phyloP scores from a whole-genome alignment of 805 yeast species.

The Martiniozyma abietophila region DNA sequence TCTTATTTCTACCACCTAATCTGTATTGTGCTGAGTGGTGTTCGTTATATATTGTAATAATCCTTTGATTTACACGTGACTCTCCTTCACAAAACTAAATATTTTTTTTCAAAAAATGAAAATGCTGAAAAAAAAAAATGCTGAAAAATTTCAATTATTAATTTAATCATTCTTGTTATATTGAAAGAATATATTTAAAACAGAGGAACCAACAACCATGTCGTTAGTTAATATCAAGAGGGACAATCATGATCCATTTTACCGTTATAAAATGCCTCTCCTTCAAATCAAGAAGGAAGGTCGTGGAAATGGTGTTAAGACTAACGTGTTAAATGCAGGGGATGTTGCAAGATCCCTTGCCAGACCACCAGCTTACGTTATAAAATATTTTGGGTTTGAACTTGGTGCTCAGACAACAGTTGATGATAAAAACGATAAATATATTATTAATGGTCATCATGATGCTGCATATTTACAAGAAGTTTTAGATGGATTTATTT shows the following conservation, averaged over 20 bases:
- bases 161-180: too few relatives aligned
- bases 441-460: constrained; percentile 89
- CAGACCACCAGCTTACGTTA: constrained; percentile 85
- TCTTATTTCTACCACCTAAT: too few relatives aligned
- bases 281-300: constrained; percentile 97
- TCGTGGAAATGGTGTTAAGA: constrained; percentile 98
- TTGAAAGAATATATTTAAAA: too few relatives aligned
- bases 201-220: too few relatives aligned
- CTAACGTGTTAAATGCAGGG: constrained; percentile 79
- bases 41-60: too few relatives aligned
- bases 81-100: too few relatives aligned
- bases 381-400: constrained; percentile 94
- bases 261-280: constrained; percentile 99
- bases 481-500: constrained; percentile 86
- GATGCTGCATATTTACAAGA: constrained; percentile 88
- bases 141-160: too few relatives aligned
- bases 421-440: constrained; percentile 74
- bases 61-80: too few relatives aligned
- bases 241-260: constrained; percentile 95
- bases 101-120: too few relatives aligned
- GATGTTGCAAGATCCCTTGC: constrained; percentile 93
- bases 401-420: constrained; percentile 92
- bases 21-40: too few relatives aligned
- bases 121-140: too few relatives aligned
- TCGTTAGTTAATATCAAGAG: constrained; percentile 89